Conservation (phyloP, 1,139 yeast genomes). For the Scheffersomyces segobiensis region DNA sequence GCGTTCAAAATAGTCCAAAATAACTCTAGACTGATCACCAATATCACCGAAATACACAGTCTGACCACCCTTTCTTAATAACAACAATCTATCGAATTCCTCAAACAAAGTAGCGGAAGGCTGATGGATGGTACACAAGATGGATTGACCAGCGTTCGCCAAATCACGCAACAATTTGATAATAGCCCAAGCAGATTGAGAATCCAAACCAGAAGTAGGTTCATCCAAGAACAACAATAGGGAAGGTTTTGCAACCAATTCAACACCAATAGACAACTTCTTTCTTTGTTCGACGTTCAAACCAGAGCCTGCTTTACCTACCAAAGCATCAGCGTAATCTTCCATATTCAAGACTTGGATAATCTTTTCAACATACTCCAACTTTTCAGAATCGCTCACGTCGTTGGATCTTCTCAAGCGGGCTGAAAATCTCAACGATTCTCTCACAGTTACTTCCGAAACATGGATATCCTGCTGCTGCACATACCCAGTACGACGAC, state of each 20-base stretch:
- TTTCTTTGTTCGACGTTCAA: conserved; percentile 68
- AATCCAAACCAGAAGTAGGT: conserved; percentile 61
- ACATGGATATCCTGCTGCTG: conserved; percentile 67
- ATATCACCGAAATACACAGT: conserved; percentile 71
- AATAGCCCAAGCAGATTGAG: conserved; percentile 61
- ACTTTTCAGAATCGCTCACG: conserved; percentile 14
- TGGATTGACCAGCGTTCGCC: conserved; percentile 58
- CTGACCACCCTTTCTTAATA: conserved; percentile 56
- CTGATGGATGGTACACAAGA: conserved; percentile 58
- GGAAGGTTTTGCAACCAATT: conserved; percentile 56
- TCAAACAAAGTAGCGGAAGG: conserved; percentile 58
- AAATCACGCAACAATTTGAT: conserved; percentile 50
- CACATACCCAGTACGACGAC: conserved; percentile 64
- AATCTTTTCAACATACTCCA: conserved; percentile 53
- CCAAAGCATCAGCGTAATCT: conserved; percentile 61
- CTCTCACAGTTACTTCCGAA: conserved; percentile 59
- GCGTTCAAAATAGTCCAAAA: conserved; percentile 9
- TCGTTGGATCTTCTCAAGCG: conserved; percentile 54
- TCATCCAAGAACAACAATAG: conserved; percentile 55
- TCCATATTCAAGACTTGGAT: conserved; percentile 58
- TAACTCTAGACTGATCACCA: conserved; percentile 32
- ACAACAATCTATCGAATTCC: conserved; percentile 50
- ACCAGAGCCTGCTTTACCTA: conserved; percentile 59
- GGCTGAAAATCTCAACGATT: conserved; percentile 61
- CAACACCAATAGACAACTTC: conserved; percentile 66